Base-by-base conservation (phyloP, 1,139 yeast genomes). In the Kluyveromyces sp. region DNA sequence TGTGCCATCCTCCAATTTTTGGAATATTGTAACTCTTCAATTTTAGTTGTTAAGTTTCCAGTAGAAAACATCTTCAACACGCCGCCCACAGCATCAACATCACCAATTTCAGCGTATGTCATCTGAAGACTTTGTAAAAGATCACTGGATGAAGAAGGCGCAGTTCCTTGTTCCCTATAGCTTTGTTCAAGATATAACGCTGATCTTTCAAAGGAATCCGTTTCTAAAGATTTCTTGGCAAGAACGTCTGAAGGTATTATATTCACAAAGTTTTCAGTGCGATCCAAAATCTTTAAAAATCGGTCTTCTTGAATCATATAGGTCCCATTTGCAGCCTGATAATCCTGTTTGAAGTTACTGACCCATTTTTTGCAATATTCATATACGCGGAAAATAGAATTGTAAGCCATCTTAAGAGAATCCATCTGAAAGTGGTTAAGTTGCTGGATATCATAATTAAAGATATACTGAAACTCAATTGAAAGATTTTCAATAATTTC, bases 1-100 rank as follows among this genome's bases (percentile, higher is more conserved):
- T 86, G 85, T 0, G 97, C 96, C 56, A 88, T 74, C 37, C 81
- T 76, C 96, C 97, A 88, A 57, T 82, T 82, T 42, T 88, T 92
- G 48, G 87, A 83, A 53, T 85, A 89, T 56, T 88, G 95, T 50
- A 90, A 81, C 47, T 88, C 86, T 4, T 81, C 70, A 34, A 90
- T 74, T 60, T 87, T 87, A 48, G 87, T 89, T 25, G 76, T 74
- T 45, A 89, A 69, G 51, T 81, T 79, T 42, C 79, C 78, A 0
- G 83, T 75, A 0, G 96, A 79, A 55, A 88, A 84, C 53, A 76
- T 75, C 50, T 87, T 81, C 45, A 92, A 68, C 3, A 88, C 79
- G 25, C 98, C 99, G 61, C 87, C 92, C 39, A 94, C 72, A 0
- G 96, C 82, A 68, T 94, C 99, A 40, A 83, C 77, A 61, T 94